Evolutionary conservation across 108 stramenopile species (phyloP).

Genomic region (Skeletonema grethae): DNA sequence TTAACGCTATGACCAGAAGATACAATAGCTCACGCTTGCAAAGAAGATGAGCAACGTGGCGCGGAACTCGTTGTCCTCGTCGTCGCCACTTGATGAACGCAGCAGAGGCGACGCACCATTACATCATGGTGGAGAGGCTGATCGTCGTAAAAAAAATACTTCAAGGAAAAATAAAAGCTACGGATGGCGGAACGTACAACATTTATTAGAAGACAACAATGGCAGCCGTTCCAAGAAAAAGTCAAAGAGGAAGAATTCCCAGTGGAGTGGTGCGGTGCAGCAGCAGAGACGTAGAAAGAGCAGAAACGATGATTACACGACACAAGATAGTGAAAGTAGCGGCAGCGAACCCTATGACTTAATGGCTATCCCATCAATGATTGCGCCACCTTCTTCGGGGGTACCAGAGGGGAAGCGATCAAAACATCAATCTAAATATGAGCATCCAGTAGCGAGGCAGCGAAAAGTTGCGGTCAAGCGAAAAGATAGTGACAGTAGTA

Average conservation of each 20-base stretch:
- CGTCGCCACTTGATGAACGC: background rate
- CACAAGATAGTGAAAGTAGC: background rate
- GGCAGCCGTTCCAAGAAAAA: background rate
- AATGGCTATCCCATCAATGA: background rate
- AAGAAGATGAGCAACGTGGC: background rate
- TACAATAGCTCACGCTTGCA: background rate
- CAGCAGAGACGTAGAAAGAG: too few relatives aligned
- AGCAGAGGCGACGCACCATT: background rate
- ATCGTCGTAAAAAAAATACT: background rate
- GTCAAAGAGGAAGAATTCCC: too few relatives aligned
- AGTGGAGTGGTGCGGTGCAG: too few relatives aligned
- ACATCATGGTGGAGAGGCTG: background rate
- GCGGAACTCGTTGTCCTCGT: background rate
- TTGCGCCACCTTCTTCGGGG: background rate
- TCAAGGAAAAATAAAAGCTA: background rate
- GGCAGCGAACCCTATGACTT: background rate
- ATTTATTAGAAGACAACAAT: background rate
- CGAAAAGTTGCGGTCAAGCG: background rate
- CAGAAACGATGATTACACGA: background rate
- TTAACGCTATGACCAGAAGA: background rate
- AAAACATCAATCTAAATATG: background rate
- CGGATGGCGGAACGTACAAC: background rate
- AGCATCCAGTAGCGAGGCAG: background rate
- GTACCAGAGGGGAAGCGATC: background rate
- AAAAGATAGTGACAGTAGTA: conserved; percentile 2